Evolutionary conservation across 1,284 basidiomycete species (phyloP).

Genomic region (Bondarzewia mesenterica): DNA sequence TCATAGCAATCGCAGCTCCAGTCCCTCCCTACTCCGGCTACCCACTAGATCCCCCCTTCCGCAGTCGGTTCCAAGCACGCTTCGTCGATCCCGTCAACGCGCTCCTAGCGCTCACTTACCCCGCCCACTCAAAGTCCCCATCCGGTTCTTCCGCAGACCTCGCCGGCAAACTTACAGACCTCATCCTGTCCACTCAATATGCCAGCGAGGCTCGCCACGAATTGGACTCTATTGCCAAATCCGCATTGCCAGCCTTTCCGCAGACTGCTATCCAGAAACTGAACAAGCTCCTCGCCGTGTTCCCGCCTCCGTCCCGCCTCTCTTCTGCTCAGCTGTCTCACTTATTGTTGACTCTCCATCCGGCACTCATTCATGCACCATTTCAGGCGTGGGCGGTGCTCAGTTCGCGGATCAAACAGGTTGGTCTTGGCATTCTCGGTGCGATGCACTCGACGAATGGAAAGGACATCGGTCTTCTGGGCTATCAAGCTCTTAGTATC

Average conservation of each 20-base stretch:
- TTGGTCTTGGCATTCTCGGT: conserved; percentile 43
- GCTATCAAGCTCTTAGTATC: conserved; percentile 38
- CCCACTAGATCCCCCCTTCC: conserved; percentile 60
- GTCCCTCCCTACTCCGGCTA: conserved; percentile 61
- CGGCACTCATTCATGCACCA: conserved; percentile 42
- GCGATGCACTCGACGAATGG: conserved; percentile 31
- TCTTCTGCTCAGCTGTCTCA: conserved; percentile 41
- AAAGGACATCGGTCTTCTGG: conserved; percentile 41
- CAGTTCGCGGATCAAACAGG: conserved; percentile 42
- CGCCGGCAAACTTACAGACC: conserved; percentile 37
- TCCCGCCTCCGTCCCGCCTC: conserved; percentile 37
- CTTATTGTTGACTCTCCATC: conserved; percentile 47
- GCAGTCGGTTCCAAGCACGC: conserved; percentile 60
- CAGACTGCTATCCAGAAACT: conserved; percentile 54
- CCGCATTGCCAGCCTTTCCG: conserved; percentile 49
- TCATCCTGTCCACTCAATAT: conserved; percentile 53
- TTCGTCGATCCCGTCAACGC: conserved; percentile 55
- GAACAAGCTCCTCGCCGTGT: conserved; percentile 31
- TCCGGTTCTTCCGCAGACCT: conserved; percentile 7
- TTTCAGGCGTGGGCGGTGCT: conserved; percentile 56
- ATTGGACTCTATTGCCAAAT: conserved; percentile 42
- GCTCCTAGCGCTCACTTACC: conserved; percentile 34
- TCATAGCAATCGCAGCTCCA: conserved; percentile 27
- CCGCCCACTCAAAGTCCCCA: conserved; percentile 7
- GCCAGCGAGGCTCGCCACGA: conserved; percentile 47